phyloP scores from a whole-genome alignment of 2,329 filamentous ascomycete species.

The Paraphoma sp. region DNA sequence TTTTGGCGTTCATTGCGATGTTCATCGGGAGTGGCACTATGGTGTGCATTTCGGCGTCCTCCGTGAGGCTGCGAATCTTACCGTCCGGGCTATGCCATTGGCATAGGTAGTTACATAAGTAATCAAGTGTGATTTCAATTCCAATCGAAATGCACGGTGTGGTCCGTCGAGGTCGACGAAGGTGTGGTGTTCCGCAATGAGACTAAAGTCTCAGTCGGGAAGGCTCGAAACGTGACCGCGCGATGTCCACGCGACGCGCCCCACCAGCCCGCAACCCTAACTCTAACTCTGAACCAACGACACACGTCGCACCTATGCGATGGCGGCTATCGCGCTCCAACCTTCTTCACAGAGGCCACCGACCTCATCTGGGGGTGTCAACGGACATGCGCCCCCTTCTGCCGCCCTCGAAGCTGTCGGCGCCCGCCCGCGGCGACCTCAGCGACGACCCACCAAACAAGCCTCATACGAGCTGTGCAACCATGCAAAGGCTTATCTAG shows the following conservation, averaged over 20 bases:
- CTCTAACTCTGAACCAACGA: not conserved
- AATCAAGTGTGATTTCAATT: no score
- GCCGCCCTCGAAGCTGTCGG: conserved; percentile 30
- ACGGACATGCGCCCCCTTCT: not conserved
- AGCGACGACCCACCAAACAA: conserved; percentile 39
- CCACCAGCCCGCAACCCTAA: not conserved
- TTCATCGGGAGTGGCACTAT: no score
- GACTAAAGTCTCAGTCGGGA: not conserved
- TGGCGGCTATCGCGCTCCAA: not conserved
- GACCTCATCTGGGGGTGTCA: not conserved
- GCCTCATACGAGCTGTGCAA: conserved; percentile 44
- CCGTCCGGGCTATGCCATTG: no score
- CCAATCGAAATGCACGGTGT: no score
- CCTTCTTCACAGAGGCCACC: not conserved
- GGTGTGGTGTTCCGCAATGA: no score
- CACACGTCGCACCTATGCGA: not conserved
- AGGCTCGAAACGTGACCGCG: conserved; percentile 15
- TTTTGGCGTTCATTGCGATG: no score
- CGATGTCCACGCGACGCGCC: conserved; percentile 4
- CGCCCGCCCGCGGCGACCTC: conserved; percentile 30
- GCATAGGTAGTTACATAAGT: no score
- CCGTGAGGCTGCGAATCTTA: no score
- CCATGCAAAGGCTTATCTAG: conserved; percentile 46
- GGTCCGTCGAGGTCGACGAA: no score
- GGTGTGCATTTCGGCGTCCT: no score